Conservation (phyloP, 2,329 filamentous ascomycete species). For the Penicillium nordicum region DNA sequence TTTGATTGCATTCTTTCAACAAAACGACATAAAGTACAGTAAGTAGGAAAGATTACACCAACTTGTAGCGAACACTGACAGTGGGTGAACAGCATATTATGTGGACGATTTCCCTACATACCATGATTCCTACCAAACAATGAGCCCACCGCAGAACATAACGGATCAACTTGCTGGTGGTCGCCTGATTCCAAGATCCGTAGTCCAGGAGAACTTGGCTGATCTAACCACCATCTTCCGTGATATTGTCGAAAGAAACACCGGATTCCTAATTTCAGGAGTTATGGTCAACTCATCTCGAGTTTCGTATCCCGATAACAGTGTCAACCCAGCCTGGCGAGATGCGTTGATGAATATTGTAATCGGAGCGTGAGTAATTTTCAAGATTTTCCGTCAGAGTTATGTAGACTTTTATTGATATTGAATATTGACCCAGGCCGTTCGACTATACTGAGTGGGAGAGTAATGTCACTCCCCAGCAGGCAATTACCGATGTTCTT, state of each 20-base stretch:
- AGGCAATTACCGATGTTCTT: slow-evolving; percentile 8
- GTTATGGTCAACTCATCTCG: slow-evolving; percentile 13
- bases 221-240: slow-evolving; percentile 1
- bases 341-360: slow-evolving; percentile 6
- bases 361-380: slow-evolving; percentile 2
- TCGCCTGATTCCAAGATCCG: slow-evolving; percentile 16
- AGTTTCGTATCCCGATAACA: slow-evolving; percentile 3
- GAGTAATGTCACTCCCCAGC: not conserved
- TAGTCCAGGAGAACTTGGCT: slow-evolving; percentile 2
- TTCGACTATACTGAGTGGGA: slow-evolving; percentile 6
- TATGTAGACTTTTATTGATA: not conserved
- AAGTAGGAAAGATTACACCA: not conserved
- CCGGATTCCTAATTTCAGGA: slow-evolving; percentile 8
- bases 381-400: too few relatives aligned
- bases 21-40: slow-evolving; percentile 7
- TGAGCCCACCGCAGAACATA: slow-evolving; percentile 49
- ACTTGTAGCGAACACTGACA: not conserved
- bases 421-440: not conserved
- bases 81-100: slow-evolving; percentile 2
- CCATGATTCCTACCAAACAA: slow-evolving; percentile 74
- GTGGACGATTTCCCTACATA: slow-evolving; percentile 16
- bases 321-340: slow-evolving; percentile 16
- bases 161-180: slow-evolving; percentile 18
- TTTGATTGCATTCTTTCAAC: not conserved
- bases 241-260: slow-evolving; percentile 3